Base-by-base conservation (phyloP, 2,329 filamentous ascomycete genomes). In the Aureobasidium sp. region DNA sequence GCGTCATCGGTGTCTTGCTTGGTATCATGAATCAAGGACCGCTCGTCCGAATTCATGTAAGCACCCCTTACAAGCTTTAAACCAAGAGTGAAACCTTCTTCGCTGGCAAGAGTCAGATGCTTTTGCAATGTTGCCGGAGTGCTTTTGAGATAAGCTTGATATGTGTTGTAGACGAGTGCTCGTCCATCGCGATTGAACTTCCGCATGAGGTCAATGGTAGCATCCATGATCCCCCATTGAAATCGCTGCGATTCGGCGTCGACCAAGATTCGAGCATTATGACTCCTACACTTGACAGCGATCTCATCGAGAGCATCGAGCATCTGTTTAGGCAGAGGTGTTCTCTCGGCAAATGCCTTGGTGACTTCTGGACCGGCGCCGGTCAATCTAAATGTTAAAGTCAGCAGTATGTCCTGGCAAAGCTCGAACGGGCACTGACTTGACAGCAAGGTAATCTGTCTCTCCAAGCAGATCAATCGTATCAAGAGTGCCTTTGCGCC, bases 171-270 rank as follows among this genome's bases (percentile, higher is more conserved):
- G 57, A 83, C 73, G 27, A 77, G 47, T 15, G 76, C 73, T 15
- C 73, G 71, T 27, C 74, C 75, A 36, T 75, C 71, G 0, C 67
- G 69, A 69, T 83, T 83, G 70, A 78, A 81, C 65, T 76, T 77
- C 37, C 80, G 76, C 77, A 82, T 82, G 57, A 83, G 74, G 57
- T 78, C 76, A 66, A 81, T 77, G 9, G 79, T 78, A 80, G 80
- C 82, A n/a, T 71, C 65, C 66, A 83, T 80, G 63, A 83, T 83
- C 3, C 76, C 74, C 2, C 70, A 70, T 67, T 84, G 81, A 26
- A 82, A 73, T 5, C 75, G 74, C 66, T 82, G 77, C 66, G 83
- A 79, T 68, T 84, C 81, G 3, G 81, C 80, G 65, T 84, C 81
- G 52, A 83, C 75, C 64, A 80, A 75, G 60, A 83, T 72, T 23